Evolutionary conservation across 2,329 filamentous ascomycete genomes (phyloP).

Genomic region (Ilyonectria mors-panacis): DNA sequence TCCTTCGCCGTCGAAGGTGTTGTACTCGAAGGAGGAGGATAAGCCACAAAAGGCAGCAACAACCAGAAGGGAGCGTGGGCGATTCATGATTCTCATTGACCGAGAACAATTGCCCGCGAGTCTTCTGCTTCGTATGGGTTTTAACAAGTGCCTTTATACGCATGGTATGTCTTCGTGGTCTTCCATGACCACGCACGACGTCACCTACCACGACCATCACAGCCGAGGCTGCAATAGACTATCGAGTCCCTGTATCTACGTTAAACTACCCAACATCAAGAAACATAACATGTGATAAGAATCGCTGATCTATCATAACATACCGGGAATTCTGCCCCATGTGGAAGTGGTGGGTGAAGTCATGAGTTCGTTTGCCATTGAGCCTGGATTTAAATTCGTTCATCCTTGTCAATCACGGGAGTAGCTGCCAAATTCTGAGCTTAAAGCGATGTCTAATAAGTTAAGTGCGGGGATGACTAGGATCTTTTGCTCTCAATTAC

Average conservation of each 20-base stretch:
- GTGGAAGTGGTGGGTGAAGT: background rate
- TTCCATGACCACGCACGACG: background rate
- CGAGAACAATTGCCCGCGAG: background rate
- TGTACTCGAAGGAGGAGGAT: slow-evolving; percentile 51
- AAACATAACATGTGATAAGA: slow-evolving; percentile 13
- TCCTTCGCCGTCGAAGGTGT: slow-evolving; percentile 66
- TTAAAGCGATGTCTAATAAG: slow-evolving; percentile 10
- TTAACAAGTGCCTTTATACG: slow-evolving; percentile 6
- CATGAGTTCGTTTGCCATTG: background rate
- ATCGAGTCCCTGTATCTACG: background rate
- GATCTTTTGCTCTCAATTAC: slow-evolving; percentile 15
- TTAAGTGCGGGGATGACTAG: slow-evolving; percentile 19
- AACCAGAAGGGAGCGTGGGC: background rate
- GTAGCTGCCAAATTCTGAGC: slow-evolving; percentile 10
- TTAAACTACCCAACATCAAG: background rate
- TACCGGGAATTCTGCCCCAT: background rate
- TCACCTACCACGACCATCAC: background rate
- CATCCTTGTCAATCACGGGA: slow-evolving; percentile 8
- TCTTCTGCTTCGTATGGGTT: no score
- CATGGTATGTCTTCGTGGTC: background rate
- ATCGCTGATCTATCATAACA: background rate
- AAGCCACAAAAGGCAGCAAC: slow-evolving; percentile 3
- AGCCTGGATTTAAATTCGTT: slow-evolving; percentile 10
- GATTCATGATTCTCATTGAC: slow-evolving; percentile 5
- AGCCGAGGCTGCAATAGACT: slow-evolving; percentile 8